These are phyloP conservation scores for Scolecobasidium constrictum DNA, from an alignment of 2,329 filamentous ascomycete genomes.

Conservation along the genomic window DNA sequence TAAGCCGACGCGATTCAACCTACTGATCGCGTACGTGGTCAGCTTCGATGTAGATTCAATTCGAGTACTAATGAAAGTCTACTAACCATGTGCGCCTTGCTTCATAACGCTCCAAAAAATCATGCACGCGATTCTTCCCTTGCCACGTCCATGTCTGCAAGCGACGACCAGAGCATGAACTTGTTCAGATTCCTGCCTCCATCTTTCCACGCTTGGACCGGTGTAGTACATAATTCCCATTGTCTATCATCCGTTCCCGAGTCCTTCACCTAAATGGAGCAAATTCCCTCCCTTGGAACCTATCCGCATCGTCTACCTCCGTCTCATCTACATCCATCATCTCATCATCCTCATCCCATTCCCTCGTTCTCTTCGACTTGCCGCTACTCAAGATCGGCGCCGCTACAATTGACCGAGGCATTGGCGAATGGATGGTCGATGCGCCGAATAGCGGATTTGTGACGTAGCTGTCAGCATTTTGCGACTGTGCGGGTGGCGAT, in stretches of 20 bases:
- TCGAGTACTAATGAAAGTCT: no score
- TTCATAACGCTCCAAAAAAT: not conserved
- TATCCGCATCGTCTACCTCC: slow-evolving; percentile 2
- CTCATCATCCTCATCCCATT: slow-evolving; percentile 8
- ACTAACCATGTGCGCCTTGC: not conserved
- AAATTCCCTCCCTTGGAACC: slow-evolving; percentile 2
- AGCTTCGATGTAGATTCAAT: no score
- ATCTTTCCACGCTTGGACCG: no score
- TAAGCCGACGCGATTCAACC: no score
- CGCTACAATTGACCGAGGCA: not conserved
- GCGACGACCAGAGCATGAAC: not conserved
- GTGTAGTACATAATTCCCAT: no score
- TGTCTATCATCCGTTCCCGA: no score
- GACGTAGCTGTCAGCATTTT: not conserved
- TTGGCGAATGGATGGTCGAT: not conserved
- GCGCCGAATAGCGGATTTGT: slow-evolving; percentile 5
- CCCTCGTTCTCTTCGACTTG: slow-evolving; percentile 2
- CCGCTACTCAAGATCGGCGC: not conserved
- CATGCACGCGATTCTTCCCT: no score
- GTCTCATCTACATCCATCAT: slow-evolving; percentile 1
- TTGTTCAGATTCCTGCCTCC: not conserved
- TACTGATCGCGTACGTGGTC: no score
- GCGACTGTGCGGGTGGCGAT: not conserved
- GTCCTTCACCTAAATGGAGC: slow-evolving; percentile 7
- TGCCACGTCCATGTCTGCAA: no score